A percentile compares a stretch with the other conserved stretches of the same genome.
These are phyloP conservation scores for Dictyostelium brefeldianum DNA, from an alignment of 78 protist species.

Conservation along the genomic window DNA sequence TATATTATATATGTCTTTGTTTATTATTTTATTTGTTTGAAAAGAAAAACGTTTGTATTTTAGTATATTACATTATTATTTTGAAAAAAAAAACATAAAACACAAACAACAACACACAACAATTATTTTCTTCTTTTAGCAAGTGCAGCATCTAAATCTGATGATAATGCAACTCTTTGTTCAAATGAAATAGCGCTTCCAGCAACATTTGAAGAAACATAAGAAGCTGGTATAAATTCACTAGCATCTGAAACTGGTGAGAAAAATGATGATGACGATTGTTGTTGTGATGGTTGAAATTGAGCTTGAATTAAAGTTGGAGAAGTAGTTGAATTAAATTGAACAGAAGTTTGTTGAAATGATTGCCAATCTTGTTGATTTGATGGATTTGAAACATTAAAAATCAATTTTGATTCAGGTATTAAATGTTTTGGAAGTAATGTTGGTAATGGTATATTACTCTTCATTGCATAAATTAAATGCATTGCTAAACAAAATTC, in stretches of 20 bases:
- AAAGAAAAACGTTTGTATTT: no score
- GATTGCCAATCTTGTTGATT: slow-evolving; percentile 66
- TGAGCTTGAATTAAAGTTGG: slow-evolving; percentile 27
- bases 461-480: slow-evolving; percentile 45
- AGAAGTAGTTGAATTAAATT: background rate
- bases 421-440: slow-evolving; percentile 49
- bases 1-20: no score
- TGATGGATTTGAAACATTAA: slow-evolving; percentile 24
- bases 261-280: background rate
- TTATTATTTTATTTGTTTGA: no score
- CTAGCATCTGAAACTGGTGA: background rate
- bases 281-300: slow-evolving; percentile 30
- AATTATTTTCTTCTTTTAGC: background rate
- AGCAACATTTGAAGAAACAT: slow-evolving; percentile 5
- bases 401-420: slow-evolving; percentile 41
- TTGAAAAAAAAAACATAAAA: no score
- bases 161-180: slow-evolving; percentile 48
- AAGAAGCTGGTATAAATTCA: slow-evolving; percentile 41
- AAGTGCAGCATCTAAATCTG: slow-evolving; percentile 68
- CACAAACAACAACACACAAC: no score
- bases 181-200: slow-evolving; percentile 66
- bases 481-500: slow-evolving; percentile 70
- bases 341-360: slow-evolving; percentile 24
- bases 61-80: no score
- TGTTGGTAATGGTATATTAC: slow-evolving; percentile 18